Base-by-base conservation (phyloP, 768 basidiomycete genomes). In the Lentinula guzmanii region DNA sequence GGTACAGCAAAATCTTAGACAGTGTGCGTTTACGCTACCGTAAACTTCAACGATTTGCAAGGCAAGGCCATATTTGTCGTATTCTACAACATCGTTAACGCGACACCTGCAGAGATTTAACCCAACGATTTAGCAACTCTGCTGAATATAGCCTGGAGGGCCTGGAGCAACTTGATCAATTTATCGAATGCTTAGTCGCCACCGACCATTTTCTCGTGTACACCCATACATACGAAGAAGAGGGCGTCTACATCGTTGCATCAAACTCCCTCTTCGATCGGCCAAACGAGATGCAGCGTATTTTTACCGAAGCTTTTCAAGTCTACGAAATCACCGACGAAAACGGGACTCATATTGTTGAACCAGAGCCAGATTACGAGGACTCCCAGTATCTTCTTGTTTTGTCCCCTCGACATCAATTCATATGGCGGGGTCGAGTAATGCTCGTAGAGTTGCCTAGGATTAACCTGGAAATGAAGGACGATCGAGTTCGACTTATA, bases 171-270 rank as follows among this genome's bases (percentile, higher is more conserved):
- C 76, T 95, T 61, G 89, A 90, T 56, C 79, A 80, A n/a, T 90
- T 96, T 72, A 90, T 98, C 58, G 77, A 85, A 24, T 79, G 82
- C 10, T 80, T 99, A 7, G 86, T 91, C 21, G 84, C 87, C 35
- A 87, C 93, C 6, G 93, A 91, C 64, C 95, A 98, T 71, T 89
- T 95, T 74, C 85, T 99, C 61, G 91, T 99, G 50, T 96, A 97
- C 73, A 97, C 96, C 1, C 84, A 88, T 58, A 76, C 75, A 5
- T 89, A 90, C 71, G 94, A 96, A 72, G 86, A 89, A 66, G 89
- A 96, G n/a, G 94, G 93, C 4, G 85, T 89, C 10, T 99, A 98
- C 70, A 86, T 98, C 63, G 79, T 99, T 59, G 96, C 92, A 7
- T 86, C 92, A 15, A 82, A 79, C 4, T 82, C 84, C 4, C 81